Conservation (phyloP, 225 moss, liverwort and hornwort species). For the Marchantia polymorpha region DNA sequence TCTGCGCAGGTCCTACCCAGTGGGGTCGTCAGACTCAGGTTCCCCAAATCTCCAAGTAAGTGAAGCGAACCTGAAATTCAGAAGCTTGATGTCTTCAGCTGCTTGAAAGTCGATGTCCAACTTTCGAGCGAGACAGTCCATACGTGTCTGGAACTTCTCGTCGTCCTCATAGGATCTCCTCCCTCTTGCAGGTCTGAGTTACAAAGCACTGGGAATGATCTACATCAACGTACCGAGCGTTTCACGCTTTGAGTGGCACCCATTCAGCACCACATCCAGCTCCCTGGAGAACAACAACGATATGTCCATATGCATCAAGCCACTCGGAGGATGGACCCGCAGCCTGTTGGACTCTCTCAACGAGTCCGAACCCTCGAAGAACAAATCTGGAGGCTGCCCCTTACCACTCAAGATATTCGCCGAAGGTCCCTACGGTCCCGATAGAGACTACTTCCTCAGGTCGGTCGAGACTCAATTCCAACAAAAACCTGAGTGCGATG, state of each 20-base stretch:
- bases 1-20: conserved; percentile 44
- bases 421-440: conserved; percentile 67
- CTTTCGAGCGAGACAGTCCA: too few relatives aligned
- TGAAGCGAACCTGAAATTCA: background rate
- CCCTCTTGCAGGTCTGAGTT: conserved; percentile 43
- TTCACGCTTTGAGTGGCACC: conserved; percentile 68
- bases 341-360: conserved; percentile 23
- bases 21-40: conserved; percentile 54
- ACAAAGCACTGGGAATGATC: conserved; percentile 54
- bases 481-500: too few relatives aligned
- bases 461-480: conserved; percentile 20
- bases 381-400: conserved; percentile 33
- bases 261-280: conserved; percentile 70
- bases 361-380: background rate
- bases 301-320: conserved; percentile 64
- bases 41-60: conserved; percentile 50
- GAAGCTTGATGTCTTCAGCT: too few relatives aligned
- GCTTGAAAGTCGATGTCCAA: too few relatives aligned
- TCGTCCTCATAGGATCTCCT: background rate
- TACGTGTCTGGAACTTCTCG: background rate
- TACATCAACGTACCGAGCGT: conserved; percentile 59
- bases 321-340: conserved; percentile 62
- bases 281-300: conserved; percentile 45
- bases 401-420: conserved; percentile 39
- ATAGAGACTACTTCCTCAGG: conserved; percentile 44